These are phyloP conservation scores for Boletus edulis DNA, from an alignment of 768 basidiomycete genomes.

Conservation along the genomic window DNA sequence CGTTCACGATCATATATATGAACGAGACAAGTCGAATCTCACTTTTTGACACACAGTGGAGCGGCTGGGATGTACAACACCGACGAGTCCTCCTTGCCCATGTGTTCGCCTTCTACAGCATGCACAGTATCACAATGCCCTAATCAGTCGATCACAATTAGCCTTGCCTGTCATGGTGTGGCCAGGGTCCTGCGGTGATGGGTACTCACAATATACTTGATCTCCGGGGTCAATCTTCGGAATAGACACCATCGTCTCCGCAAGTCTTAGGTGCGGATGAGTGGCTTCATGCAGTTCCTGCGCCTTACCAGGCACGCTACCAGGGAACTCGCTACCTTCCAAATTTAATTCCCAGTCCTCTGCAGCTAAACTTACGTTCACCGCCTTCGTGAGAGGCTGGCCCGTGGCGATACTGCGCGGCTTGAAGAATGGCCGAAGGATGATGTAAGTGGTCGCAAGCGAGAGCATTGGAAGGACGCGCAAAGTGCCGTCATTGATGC, in stretches of 20 bases:
- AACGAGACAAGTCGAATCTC: constrained; percentile 7
- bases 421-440: constrained; percentile 68
- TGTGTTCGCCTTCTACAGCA: constrained; percentile 50
- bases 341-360: constrained; percentile 59
- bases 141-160: constrained; percentile 11
- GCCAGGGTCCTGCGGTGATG: neutral
- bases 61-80: constrained; percentile 57
- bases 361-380: constrained; percentile 34
- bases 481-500: constrained; percentile 60
- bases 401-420: constrained; percentile 20
- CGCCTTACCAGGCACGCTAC: constrained; percentile 49
- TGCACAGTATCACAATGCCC: constrained; percentile 59
- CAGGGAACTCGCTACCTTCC: constrained; percentile 51
- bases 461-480: constrained; percentile 57
- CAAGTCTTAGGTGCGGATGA: constrained; percentile 63
- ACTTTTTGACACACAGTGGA: constrained; percentile 51
- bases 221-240: constrained; percentile 62
- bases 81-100: constrained; percentile 48
- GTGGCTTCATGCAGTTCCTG: constrained; percentile 54
- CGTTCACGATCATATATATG: neutral
- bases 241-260: constrained; percentile 54
- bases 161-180: neutral
- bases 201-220: constrained; percentile 52
- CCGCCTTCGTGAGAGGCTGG: neutral
- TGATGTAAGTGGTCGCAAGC: constrained; percentile 55